Evolutionary conservation across 2,329 filamentous ascomycete species (phyloP).

Genomic region (Leptosphaerulina australis): DNA sequence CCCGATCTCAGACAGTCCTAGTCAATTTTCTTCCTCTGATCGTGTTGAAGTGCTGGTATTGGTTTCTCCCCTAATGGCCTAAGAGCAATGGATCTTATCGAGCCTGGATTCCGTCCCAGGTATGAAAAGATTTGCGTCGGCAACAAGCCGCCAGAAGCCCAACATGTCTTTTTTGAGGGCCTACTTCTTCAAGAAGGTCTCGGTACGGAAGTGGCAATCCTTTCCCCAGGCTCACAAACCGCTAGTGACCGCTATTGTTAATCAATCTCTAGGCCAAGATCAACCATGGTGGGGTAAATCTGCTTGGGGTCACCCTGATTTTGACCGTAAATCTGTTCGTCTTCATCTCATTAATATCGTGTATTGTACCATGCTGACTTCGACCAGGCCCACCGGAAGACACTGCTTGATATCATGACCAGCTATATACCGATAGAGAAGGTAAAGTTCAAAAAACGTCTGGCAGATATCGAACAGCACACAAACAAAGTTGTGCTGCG

Average conservation of each 20-base stretch:
- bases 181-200: constrained; percentile 51
- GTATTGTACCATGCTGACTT: not conserved
- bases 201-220: constrained; percentile 40
- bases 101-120: constrained; percentile 44
- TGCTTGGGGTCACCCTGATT: constrained; percentile 9
- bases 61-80: constrained; percentile 52
- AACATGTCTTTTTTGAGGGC: constrained; percentile 52
- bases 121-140: constrained; percentile 51
- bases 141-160: constrained; percentile 48
- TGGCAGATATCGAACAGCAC: constrained; percentile 39
- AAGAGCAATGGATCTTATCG: constrained; percentile 52
- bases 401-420: constrained; percentile 55
- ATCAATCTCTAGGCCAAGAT: constrained; percentile 4
- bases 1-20: not conserved
- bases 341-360: not conserved
- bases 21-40: not conserved
- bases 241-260: not conserved
- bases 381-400: constrained; percentile 49
- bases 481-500: constrained; percentile 46
- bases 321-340: constrained; percentile 4
- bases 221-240: not conserved
- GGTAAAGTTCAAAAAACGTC: constrained; percentile 39
- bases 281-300: constrained; percentile 17
- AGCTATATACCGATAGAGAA: constrained; percentile 48
- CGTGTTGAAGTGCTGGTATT: constrained; percentile 27